Percentiles rank a stretch among this genome's conserved stretches.
Evolutionary conservation across 106 monocot species (phyloP).

Genomic region (Dioscorea dumetorum): DNA sequence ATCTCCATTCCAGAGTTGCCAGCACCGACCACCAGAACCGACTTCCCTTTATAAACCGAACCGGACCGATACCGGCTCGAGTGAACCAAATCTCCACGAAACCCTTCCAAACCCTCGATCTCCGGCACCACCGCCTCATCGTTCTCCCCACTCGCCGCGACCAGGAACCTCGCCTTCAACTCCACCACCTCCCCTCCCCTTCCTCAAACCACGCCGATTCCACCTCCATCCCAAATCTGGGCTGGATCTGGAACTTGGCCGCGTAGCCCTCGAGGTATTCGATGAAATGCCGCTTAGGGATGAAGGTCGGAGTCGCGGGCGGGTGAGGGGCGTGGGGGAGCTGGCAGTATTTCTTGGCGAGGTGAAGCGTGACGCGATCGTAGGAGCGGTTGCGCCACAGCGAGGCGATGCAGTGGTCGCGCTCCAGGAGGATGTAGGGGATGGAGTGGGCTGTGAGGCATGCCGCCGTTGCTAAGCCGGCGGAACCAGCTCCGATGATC

Average conservation of each 20-base stretch:
- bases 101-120: slow-evolving; percentile 19
- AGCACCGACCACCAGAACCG: slow-evolving; percentile 41
- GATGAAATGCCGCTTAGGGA: slow-evolving; percentile 24
- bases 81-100: slow-evolving; percentile 35
- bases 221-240: slow-evolving; percentile 16
- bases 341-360: slow-evolving; percentile 18
- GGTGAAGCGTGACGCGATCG: slow-evolving; percentile 34
- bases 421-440: slow-evolving; percentile 31
- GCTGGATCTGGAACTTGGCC: slow-evolving; percentile 3
- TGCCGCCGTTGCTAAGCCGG: slow-evolving; percentile 39
- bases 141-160: slow-evolving; percentile 28
- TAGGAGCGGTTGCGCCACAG: slow-evolving; percentile 38
- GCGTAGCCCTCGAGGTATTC: slow-evolving; percentile 41
- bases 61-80: slow-evolving; percentile 30
- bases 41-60: slow-evolving; percentile 20
- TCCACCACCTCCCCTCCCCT: not conserved
- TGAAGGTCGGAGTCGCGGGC: slow-evolving; percentile 20
- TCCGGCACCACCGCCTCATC: slow-evolving; percentile 22
- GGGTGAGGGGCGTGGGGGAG: slow-evolving; percentile 28
- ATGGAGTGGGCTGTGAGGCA: slow-evolving; percentile 17
- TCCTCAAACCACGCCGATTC: slow-evolving; percentile 23
- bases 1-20: slow-evolving; percentile 73
- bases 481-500: slow-evolving; percentile 42
- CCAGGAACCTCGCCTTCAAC: slow-evolving; percentile 16
- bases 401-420: slow-evolving; percentile 28